Base-by-base conservation (phyloP, 306 rosid species). In the Biancaea sappan region DNA sequence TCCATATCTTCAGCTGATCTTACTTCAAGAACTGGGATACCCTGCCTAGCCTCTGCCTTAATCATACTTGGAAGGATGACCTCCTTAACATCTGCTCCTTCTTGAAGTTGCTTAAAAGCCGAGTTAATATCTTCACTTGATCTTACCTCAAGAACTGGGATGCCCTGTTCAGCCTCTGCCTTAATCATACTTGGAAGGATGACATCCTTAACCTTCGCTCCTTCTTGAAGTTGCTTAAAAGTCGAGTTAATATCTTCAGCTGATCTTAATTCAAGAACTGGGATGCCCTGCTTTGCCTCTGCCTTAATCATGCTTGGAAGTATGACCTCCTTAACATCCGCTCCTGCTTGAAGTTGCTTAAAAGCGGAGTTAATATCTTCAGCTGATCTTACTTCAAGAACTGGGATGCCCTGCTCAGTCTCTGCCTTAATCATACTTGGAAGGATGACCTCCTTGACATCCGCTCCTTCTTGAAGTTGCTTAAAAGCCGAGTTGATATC, bases 281-380 rank as follows among this genome's bases (percentile, higher is more conserved):
- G 90, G 57, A 86, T 79, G 12, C 66, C 90, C 73, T 67, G 72
- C 61, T 75, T 81, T n/a, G 69, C 60, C 76, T 80, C 83, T 61
- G 81, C 79, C 74, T 90, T 72, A 54, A 84, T 64, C 38, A 58
- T 15, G 63, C 87, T 66, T 56, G 96, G 95, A 80, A 87, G 85
- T 57, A 87, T 72, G 66, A 77, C 88, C 50, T 89, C 87, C 63
- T 83, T 78, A 40, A 83, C 84, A 68, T 84, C 88, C 4, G 43
- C 88, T 75, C 91, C 94, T 75, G 83, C 91, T 40, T 80, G 87
- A 79, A 85, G 83, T 85, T 91, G 87, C 85, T 74, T 82, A 66
- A 89, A 85, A 73, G 86, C 85, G 75, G 72, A 14, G 82, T 86
- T 76, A 73, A 89, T 84, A 82, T 91, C 88, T 67, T 82, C 84